Percentiles rank a stretch among this genome's conserved stretches.
Conservation (phyloP, 208 protist species). For the Acanthamoeba healyi region DNA sequence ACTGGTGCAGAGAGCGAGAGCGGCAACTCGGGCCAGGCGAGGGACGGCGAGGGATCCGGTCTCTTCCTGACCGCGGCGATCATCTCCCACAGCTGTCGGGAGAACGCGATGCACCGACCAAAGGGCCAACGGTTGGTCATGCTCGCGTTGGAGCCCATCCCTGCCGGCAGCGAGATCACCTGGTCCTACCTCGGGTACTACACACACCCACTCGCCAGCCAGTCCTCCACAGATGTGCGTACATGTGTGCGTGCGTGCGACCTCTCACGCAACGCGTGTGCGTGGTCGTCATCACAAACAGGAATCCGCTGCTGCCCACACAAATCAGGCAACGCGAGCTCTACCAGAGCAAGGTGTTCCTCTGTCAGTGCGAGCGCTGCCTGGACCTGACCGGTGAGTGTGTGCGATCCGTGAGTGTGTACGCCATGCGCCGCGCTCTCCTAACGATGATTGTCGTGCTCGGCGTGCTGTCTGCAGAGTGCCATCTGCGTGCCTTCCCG, state of each 20-base stretch:
- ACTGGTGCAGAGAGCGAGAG: background rate
- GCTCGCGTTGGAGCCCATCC: background rate
- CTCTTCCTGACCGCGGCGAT: conserved; percentile 21
- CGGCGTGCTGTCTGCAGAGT: background rate
- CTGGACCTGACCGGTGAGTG: background rate
- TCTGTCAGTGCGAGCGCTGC: conserved; percentile 14
- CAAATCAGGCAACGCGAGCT: conserved; percentile 37
- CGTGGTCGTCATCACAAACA: no score
- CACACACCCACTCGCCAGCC: background rate
- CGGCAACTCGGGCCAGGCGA: background rate
- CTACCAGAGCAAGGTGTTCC: conserved; percentile 46
- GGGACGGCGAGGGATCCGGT: conserved; percentile 5
- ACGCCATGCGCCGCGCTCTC: no score
- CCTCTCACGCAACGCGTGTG: no score
- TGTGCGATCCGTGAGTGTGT: no score
- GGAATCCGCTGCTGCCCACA: conserved; percentile 12
- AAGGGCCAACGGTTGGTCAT: background rate
- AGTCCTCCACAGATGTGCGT: no score
- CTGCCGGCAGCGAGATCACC: conserved; percentile 2
- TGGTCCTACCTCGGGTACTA: conserved; percentile 57
- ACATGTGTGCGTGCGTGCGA: background rate
- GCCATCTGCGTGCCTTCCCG: conserved; percentile 15
- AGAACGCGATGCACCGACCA: conserved; percentile 35
- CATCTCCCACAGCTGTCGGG: conserved; percentile 40
- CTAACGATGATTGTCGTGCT: no score